Conservation (phyloP, 2,329 filamentous ascomycete genomes). For the Nannizzia gypsea region DNA sequence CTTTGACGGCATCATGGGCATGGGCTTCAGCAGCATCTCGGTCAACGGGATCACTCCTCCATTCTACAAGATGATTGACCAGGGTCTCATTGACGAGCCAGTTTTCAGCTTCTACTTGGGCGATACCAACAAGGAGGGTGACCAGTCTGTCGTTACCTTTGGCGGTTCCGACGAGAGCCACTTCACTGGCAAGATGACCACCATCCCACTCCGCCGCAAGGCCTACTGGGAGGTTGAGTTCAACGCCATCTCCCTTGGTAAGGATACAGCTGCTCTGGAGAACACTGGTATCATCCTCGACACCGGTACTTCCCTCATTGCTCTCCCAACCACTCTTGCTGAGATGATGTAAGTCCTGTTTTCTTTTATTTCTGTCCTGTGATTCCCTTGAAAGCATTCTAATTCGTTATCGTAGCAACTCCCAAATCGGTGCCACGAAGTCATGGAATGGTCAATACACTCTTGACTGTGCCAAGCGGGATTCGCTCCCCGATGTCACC, state of each 20-base stretch:
- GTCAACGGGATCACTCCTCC: slow-evolving; percentile 90
- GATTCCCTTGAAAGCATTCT: background rate
- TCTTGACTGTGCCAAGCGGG: slow-evolving; percentile 75
- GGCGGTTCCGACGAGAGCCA: slow-evolving; percentile 76
- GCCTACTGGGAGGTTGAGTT: slow-evolving; percentile 99
- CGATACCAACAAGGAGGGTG: slow-evolving; percentile 55
- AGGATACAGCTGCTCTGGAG: slow-evolving; percentile 76
- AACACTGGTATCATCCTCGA: slow-evolving; percentile 94
- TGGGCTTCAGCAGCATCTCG: slow-evolving; percentile 92
- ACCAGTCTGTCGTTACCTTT: slow-evolving; percentile 77
- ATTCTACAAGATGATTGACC: slow-evolving; percentile 91
- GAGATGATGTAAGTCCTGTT: slow-evolving; percentile 61
- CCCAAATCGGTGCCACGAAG: slow-evolving; percentile 97
- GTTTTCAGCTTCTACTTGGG: slow-evolving; percentile 96
- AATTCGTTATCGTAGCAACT: slow-evolving; percentile 47
- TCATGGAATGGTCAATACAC: slow-evolving; percentile 93
- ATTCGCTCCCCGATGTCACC: slow-evolving; percentile 74
- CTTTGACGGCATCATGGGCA: slow-evolving; percentile 91
- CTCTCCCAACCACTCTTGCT: slow-evolving; percentile 78
- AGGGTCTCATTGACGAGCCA: slow-evolving; percentile 78
- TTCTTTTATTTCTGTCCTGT: background rate
- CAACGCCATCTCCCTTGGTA: slow-evolving; percentile 78
- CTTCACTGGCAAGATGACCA: slow-evolving; percentile 75
- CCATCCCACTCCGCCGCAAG: slow-evolving; percentile 92
- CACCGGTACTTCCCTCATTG: slow-evolving; percentile 95